These are phyloP conservation scores for Suillus paluster DNA, from an alignment of 768 basidiomycete species.

Conservation along the genomic window DNA sequence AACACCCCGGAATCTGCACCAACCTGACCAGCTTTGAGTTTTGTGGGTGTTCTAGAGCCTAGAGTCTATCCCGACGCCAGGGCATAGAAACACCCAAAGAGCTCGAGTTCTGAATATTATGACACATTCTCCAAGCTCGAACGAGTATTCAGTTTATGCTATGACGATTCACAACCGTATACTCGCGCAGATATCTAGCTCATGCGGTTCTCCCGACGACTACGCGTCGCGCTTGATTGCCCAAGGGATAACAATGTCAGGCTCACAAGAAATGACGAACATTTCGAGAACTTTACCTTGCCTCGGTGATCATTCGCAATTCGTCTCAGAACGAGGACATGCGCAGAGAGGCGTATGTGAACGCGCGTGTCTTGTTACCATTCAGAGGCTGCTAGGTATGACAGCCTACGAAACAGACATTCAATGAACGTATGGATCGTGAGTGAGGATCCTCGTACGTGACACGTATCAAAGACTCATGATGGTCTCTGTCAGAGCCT, in stretches of 20 bases:
- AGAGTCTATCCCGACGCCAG: too few species aligned
- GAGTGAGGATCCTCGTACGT: background rate
- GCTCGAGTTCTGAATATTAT: too few species aligned
- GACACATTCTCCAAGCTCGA: too few species aligned
- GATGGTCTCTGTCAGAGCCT: slow-evolving; percentile 4
- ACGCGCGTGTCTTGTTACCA: background rate
- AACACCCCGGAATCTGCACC: too few species aligned
- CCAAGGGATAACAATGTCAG: background rate
- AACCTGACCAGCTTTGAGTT: too few species aligned
- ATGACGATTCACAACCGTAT: too few species aligned
- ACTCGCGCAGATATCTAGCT: too few species aligned
- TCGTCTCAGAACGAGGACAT: background rate
- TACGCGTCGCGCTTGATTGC: background rate
- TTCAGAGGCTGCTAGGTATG: background rate
- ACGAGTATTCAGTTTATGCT: too few species aligned
- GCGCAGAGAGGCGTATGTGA: background rate
- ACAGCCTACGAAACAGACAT: background rate
- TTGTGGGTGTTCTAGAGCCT: too few species aligned
- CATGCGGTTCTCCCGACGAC: too few species aligned
- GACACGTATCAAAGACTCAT: background rate
- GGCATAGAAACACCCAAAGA: too few species aligned
- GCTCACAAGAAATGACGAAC: too few species aligned
- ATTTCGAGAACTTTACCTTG: background rate
- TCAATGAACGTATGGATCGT: background rate
- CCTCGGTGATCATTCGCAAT: background rate